Base-by-base conservation (phyloP, 805 yeast genomes). In the Blastobotrys muscicola region DNA sequence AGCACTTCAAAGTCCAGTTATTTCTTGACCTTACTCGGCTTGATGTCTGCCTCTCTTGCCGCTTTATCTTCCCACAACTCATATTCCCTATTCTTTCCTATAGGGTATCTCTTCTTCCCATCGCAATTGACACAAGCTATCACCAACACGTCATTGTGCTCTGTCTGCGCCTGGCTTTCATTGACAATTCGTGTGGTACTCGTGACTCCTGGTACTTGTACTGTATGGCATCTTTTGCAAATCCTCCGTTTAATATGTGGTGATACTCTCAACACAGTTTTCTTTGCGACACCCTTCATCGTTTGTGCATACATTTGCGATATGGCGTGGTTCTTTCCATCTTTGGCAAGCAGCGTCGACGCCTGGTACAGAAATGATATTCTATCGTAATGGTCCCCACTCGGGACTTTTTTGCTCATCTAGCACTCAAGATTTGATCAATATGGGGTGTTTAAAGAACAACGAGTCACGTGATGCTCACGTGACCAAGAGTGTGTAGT, bases 191-290 rank as follows among this genome's bases (percentile, higher is more conserved):
- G 57, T 2, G 68, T 50, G 1, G 57, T 38, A 40, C 71, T 54
- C 13, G 71, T 68, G 12, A 66, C 41, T 0, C 79, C 81, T 0
- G 81, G 76, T 1, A 75, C 53, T 47, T 73, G 62, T 8, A 72
- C 47, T 7, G 76, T 58, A 37, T 72, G 62, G 59, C 95, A 86
- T 32, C 62, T 64, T 52, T 84, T 85, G 61, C 95, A 86, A 11
- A 80, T 56, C 0, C 72, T 68, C 50, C 94, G 67, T 59, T 86
- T 86, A 8, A 85, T 54, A 4, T 49, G 49, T 0, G 52, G 56
- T 38, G 82, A 71, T 26, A 82, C 57, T 48, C 80, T 74, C 14
- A 80, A 57, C 12, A 83, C 89, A 1, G 78, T 73, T 54, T 80
- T 82, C 56, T 81, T 80, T 7, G 85, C 72, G 7, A 84, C 80